Evolutionary conservation across 768 basidiomycete species (phyloP), one percentile per base, ranked within the genome.

Genomic region (Pulveroboletus sp.): DNA sequence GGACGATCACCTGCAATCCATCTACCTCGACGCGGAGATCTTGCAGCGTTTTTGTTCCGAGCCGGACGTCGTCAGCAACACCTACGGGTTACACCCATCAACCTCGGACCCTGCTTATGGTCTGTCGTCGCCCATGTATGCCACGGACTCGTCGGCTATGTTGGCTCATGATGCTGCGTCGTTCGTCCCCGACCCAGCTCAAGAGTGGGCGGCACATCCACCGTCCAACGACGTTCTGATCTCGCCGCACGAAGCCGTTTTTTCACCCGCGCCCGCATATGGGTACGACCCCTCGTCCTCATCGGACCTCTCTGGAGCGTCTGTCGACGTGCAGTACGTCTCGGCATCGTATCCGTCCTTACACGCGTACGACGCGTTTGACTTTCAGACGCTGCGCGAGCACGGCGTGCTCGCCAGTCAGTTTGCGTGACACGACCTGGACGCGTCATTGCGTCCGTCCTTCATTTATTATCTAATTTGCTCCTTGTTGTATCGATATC

Each of bases 401-500:
- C 64, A 70, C 26, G 53, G 50, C 51, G 45, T 53, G 26, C 42
- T 32, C 17, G 44, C 37, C 14, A n/a, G n/a, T n/a, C n/a, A n/a
- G n/a, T n/a, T n/a, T n/a, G n/a, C n/a, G n/a, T n/a, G n/a, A n/a
- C n/a, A n/a, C n/a, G n/a, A n/a, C n/a, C n/a, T n/a, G n/a, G n/a
- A n/a, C n/a, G n/a, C n/a, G n/a, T n/a, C n/a, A n/a, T n/a, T n/a
- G n/a, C n/a, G n/a, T n/a, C n/a, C n/a, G n/a, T n/a, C n/a, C 7
- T 13, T 17, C 44, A 56, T 35, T 57, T 61, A 65, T 68, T 49
- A 52, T 58, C 43, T 62, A 56, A 58, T 51, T 55, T 60, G 49
- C 54, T n/a, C n/a, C n/a, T n/a, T n/a, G n/a, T n/a, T 67, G 65
- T 69, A 67, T 67, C 64, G 46, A 55, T 64, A 66, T 30, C 14